Evolutionary conservation across 176 grass and related monocot species (phyloP).

Genomic region (Rhipidocladum racemiflorum): DNA sequence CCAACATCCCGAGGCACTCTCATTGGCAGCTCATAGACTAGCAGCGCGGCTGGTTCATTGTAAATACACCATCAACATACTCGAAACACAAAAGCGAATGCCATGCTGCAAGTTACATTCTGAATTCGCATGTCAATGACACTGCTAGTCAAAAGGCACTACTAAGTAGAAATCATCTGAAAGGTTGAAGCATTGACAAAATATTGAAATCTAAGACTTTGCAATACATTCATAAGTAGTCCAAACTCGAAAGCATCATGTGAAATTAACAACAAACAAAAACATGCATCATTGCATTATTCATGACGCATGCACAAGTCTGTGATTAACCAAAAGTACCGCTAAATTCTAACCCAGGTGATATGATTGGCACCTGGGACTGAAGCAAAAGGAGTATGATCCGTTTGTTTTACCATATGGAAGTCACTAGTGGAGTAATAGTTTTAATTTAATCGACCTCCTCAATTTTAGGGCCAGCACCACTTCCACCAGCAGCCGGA

Average conservation of each 20-base stretch:
- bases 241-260: background rate
- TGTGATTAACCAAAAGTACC: background rate
- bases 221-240: background rate
- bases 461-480: constrained; percentile 58
- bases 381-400: constrained; percentile 16
- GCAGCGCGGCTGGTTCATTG: background rate
- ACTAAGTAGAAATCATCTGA: background rate
- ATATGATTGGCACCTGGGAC: constrained; percentile 42
- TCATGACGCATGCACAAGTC: background rate
- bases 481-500: constrained; percentile 29
- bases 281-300: constrained; percentile 24
- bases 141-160: background rate
- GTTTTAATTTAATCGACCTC: constrained; percentile 48
- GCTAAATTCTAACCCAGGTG: constrained; percentile 20
- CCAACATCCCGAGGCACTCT: background rate
- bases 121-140: background rate
- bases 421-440: background rate
- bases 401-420: background rate
- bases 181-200: background rate
- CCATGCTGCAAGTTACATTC: background rate
- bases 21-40: background rate
- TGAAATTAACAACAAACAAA: background rate
- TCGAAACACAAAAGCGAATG: background rate
- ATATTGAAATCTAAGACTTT: background rate
- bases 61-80: background rate